phyloP scores from a whole-genome alignment of 2,329 filamentous ascomycete genomes.

The Verticillium longisporum region DNA sequence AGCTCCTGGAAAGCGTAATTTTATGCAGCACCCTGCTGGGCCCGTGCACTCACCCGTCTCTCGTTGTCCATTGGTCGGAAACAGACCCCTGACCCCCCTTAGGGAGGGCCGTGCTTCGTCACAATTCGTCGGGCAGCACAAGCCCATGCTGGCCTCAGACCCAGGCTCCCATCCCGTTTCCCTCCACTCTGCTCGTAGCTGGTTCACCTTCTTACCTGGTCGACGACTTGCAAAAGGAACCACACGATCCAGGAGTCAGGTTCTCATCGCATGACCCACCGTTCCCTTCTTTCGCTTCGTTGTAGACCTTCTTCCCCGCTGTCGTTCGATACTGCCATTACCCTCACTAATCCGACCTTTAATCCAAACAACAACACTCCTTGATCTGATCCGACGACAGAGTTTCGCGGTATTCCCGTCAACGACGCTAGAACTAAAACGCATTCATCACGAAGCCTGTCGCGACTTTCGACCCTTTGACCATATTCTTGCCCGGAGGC shows the following conservation, averaged over 20 bases:
- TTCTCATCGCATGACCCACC: neutral
- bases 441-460: neutral
- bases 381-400: neutral
- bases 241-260: neutral
- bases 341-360: neutral
- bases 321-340: neutral
- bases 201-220: neutral
- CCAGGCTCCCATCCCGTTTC: neutral
- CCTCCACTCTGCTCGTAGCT: neutral
- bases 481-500: neutral
- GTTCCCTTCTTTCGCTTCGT: neutral
- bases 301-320: neutral
- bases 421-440: neutral
- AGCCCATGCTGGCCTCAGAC: neutral
- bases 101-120: neutral
- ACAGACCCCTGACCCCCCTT: neutral
- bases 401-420: neutral
- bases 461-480: neutral
- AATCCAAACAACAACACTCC: neutral
- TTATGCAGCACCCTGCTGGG: neutral
- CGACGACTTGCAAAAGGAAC: neutral
- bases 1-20: neutral
- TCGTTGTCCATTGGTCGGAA: neutral
- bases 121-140: neutral
- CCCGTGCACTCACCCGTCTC: neutral